Base-by-base conservation (phyloP, 169 alveolate genomes). In the Plasmodium cynomolgi region DNA sequence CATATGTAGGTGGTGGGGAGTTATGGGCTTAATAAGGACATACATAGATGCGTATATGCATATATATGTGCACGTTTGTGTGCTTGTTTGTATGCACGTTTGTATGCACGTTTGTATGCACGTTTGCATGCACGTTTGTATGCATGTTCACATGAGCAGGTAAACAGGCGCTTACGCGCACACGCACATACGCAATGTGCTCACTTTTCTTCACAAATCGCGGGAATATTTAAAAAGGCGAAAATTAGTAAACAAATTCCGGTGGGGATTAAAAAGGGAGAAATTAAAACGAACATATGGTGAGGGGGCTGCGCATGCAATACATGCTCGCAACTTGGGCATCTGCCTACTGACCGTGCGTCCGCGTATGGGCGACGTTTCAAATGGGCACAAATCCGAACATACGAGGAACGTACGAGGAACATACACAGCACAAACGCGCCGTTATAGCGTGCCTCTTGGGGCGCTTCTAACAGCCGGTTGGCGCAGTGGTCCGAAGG, bases 241-340 rank as follows among this genome's bases (percentile, higher is more conserved):
- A 83, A 83, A 83, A 83, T 62, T 26, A 83, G 62, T 83, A 83
- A 83, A 83, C 91, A 83, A 83, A 83, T 83, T 29, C 20, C 72
- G 54, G 62, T 54, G 80, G 54, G 26, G 91, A 77, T 83, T 68
- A 29, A 54, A 83, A 54, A 33, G 91, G 58, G 54, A 23, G 73
- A 83, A 83, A 83, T 83, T 80, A 83, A 39, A 83, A 83, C 26
- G 91, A 56, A 68, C 33, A 68, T 68, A 68, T 29, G 1, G 33
- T 62, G 3, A 29, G n/a, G 31, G n/a, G 34, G 77, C 62, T 23
- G 39, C 37, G 37, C n/a, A 68, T 68, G 26, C 26, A 11, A 68
- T 68, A 29, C 77, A 68, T 23, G 39, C 37, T 68, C 37, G 15
- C 37, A 50, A 9, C 62, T 50, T 50, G 62, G 23, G 62, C 5